phyloP scores from a whole-genome alignment of 345 rosid genomes.

The Geranium rotundifolium region DNA sequence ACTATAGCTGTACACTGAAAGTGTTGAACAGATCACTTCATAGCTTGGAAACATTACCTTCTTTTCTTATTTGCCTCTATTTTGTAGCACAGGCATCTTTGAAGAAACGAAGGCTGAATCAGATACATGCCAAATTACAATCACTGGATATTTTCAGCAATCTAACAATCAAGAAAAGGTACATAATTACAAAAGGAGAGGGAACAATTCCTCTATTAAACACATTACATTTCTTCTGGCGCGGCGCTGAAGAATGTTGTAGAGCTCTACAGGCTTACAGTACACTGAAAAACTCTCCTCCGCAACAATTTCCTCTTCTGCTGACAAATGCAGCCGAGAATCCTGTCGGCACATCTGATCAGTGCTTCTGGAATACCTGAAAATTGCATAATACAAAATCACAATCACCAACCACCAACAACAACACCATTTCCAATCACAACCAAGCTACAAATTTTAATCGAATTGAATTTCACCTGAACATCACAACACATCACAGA shows the following conservation, averaged over 20 bases:
- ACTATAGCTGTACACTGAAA: neutral
- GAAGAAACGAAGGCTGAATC: conserved; percentile 70
- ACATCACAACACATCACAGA: neutral
- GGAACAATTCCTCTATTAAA: neutral
- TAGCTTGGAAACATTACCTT: conserved; percentile 32
- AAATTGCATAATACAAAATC: neutral
- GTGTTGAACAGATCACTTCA: neutral
- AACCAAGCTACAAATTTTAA: neutral
- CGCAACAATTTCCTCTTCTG: conserved; percentile 82
- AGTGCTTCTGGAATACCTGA: conserved; percentile 66
- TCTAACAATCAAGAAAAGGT: neutral
- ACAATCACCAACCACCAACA: neutral
- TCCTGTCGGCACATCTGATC: conserved; percentile 95
- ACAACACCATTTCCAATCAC: neutral
- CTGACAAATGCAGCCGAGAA: conserved; percentile 57
- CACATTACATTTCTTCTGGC: conserved; percentile 52
- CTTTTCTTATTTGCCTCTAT: conserved; percentile 69
- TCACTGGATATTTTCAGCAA: neutral
- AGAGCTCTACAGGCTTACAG: conserved; percentile 98
- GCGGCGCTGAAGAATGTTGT: conserved; percentile 90
- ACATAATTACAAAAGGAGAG: neutral
- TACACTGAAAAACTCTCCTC: conserved; percentile 72
- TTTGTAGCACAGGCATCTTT: conserved; percentile 78
- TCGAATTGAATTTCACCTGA: neutral
- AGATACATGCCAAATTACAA: conserved; percentile 5